Conservation (phyloP, 495 filamentous ascomycete genomes). For the Neurospora sp. region DNA sequence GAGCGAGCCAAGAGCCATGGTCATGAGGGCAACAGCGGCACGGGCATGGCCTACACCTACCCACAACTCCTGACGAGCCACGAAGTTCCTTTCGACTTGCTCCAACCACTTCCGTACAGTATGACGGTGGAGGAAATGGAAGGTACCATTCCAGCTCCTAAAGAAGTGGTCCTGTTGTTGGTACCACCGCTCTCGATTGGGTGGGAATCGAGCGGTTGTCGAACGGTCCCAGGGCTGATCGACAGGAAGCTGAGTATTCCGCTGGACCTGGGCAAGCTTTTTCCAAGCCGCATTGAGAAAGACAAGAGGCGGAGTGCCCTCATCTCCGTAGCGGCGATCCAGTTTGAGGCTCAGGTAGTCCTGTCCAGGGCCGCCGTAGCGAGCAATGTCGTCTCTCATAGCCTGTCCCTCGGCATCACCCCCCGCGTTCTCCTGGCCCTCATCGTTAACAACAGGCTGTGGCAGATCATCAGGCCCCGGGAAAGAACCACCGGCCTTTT, state of each 20-base stretch:
- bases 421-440: background rate
- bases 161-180: conserved; percentile 12
- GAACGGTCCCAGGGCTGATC: conserved; percentile 15
- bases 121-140: conserved; percentile 15
- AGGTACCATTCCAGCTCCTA: conserved; percentile 14
- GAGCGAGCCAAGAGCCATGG: conserved; percentile 15
- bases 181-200: conserved; percentile 1
- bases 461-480: background rate
- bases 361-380: background rate
- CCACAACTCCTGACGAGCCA: conserved; percentile 2
- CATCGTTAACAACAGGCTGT: background rate
- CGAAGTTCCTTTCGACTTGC: conserved; percentile 7
- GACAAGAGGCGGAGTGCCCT: conserved; percentile 12
- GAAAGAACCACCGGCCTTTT: background rate
- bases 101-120: conserved; percentile 11
- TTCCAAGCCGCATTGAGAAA: conserved; percentile 19
- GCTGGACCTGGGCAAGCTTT: conserved; percentile 7
- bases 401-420: background rate
- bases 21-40: conserved; percentile 16
- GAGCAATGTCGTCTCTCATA: background rate
- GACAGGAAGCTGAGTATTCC: background rate
- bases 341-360: conserved; percentile 4
- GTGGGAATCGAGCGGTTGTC: background rate
- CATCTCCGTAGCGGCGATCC: conserved; percentile 8
- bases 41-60: conserved; percentile 10